phyloP scores from a whole-genome alignment of 2,329 filamentous ascomycete genomes.

The Hypoxylon sp. region DNA sequence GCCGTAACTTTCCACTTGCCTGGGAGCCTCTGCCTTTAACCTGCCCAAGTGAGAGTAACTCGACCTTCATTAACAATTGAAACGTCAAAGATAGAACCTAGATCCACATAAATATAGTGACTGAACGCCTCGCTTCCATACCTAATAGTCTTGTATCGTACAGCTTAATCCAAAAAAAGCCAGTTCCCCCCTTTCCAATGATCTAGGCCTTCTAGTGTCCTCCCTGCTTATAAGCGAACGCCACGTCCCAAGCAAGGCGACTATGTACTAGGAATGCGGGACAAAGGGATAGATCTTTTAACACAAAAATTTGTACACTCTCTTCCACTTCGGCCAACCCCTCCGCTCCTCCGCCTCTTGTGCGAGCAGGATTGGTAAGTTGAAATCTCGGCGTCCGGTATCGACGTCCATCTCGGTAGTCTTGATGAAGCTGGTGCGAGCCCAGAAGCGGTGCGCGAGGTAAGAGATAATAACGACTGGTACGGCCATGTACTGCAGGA shows the following conservation, averaged over 20 bases:
- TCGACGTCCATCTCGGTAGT: slow-evolving; percentile 86
- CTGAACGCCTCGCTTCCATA: slow-evolving; percentile 25
- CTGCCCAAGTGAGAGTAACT: neutral
- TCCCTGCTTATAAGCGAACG: neutral
- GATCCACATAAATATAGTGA: neutral
- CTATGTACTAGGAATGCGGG: slow-evolving; percentile 2
- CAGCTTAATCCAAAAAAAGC: slow-evolving; percentile 1
- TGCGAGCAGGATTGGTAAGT: slow-evolving; percentile 81
- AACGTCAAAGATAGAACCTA: slow-evolving; percentile 2
- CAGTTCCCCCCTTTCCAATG: neutral
- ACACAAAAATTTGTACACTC: slow-evolving; percentile 80
- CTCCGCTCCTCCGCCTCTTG: slow-evolving; percentile 84
- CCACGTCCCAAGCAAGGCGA: neutral
- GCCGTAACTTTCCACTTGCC: neutral
- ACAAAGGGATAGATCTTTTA: slow-evolving; percentile 54
- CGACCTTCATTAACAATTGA: neutral
- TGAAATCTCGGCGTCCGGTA: slow-evolving; percentile 88
- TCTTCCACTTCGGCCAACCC: slow-evolving; percentile 83
- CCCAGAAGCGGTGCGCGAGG: slow-evolving; percentile 81
- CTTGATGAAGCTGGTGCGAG: slow-evolving; percentile 76
- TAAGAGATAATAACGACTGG: slow-evolving; percentile 80
- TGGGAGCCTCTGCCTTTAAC: neutral
- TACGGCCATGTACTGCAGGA: slow-evolving; percentile 78
- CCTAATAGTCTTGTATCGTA: slow-evolving; percentile 14
- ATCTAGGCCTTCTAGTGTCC: neutral